A percentile compares a stretch with the other conserved stretches of the same genome.
Evolutionary conservation across 352 stramenopile genomes (phyloP).

Genomic region (Phytopythium delawarense): DNA sequence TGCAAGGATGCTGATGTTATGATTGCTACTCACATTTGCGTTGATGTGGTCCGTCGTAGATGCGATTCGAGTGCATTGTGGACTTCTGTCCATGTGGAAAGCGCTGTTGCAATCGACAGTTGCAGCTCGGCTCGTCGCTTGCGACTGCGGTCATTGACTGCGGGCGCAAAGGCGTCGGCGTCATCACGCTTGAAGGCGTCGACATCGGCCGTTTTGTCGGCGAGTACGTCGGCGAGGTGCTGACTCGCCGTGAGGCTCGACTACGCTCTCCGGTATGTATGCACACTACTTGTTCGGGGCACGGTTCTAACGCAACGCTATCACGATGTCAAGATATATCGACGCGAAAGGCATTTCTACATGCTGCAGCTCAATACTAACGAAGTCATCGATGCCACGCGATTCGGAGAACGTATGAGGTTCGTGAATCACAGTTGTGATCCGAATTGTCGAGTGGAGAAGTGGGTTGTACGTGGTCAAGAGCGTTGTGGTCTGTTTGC

Average conservation of each 20-base stretch:
- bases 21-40: too few species aligned
- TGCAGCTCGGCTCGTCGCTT: neutral
- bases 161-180: neutral
- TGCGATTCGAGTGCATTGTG: neutral
- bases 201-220: neutral
- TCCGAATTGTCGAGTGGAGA: neutral
- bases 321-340: neutral
- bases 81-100: neutral
- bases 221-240: neutral
- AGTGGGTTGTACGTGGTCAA: neutral
- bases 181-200: neutral
- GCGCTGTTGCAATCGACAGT: neutral
- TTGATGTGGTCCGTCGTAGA: neutral
- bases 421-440: neutral
- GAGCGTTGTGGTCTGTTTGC: neutral
- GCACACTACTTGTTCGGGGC: neutral
- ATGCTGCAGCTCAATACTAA: neutral
- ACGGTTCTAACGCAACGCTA: neutral
- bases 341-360: neutral
- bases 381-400: neutral
- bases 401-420: neutral
- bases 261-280: neutral
- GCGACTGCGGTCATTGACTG: neutral
- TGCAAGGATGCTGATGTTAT: too few species aligned
- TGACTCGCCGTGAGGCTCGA: neutral